Percentiles rank a stretch among this genome's conserved stretches.
Evolutionary conservation across 805 yeast species (phyloP).

Genomic region (Wickerhamiella parazyma): DNA sequence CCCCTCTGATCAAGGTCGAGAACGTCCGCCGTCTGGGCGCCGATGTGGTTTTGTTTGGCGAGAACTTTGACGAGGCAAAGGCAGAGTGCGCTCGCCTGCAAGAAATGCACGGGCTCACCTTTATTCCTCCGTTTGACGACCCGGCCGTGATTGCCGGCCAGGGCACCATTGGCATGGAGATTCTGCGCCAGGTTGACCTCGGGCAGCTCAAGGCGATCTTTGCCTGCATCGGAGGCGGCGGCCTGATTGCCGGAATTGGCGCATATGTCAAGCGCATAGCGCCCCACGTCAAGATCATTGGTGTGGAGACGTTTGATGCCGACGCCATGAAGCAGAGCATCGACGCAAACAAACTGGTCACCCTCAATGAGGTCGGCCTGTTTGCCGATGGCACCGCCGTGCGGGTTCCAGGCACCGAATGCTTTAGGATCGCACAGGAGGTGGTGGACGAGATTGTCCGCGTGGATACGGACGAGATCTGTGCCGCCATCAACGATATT

Average conservation of each 20-base stretch:
- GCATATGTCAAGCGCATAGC: conserved; percentile 87
- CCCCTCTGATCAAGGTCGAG: conserved; percentile 87
- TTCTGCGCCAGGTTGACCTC: conserved; percentile 71
- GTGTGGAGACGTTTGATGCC: conserved; percentile 93
- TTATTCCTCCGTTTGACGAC: conserved; percentile 97
- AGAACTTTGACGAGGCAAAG: conserved; percentile 91
- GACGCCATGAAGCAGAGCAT: conserved; percentile 76
- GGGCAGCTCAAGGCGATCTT: conserved; percentile 74
- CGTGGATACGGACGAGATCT: conserved; percentile 84
- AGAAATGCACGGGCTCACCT: conserved; percentile 57
- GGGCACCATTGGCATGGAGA: conserved; percentile 92
- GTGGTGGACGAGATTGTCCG: conserved; percentile 79
- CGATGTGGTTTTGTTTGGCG: conserved; percentile 84
- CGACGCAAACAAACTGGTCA: conserved; percentile 38
- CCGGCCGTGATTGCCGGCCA: conserved; percentile 98
- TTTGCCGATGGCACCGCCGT: conserved; percentile 99
- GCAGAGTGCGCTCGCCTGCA: conserved; percentile 69
- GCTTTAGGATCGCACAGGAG: conserved; percentile 65
- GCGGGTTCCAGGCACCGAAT: conserved; percentile 75
- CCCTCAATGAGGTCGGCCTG: conserved; percentile 67
- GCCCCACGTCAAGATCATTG: conserved; percentile 92
- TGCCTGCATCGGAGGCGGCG: conserved; percentile 96
- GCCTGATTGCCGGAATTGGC: conserved; percentile 81
- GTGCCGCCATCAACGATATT: conserved; percentile 93
- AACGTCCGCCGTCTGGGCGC: conserved; percentile 90